Evolutionary conservation across 2,329 filamentous ascomycete species (phyloP).

Genomic region (Fusarium pseudoanthophilum): DNA sequence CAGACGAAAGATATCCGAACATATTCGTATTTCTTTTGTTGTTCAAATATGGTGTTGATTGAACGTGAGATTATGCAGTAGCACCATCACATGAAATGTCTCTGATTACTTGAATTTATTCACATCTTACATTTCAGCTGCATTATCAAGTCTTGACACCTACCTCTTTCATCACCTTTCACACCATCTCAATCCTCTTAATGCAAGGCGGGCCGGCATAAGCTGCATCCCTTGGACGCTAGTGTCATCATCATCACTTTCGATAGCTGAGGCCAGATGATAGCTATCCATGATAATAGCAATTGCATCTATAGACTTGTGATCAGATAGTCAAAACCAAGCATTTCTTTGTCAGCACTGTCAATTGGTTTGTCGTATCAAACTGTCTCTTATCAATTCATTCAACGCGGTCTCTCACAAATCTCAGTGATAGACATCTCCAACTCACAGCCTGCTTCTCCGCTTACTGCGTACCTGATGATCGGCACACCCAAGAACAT

Average conservation of each 20-base stretch:
- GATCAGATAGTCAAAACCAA: not conserved
- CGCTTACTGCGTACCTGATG: conserved; percentile 35
- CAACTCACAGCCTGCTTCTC: not conserved
- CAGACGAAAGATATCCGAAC: not conserved
- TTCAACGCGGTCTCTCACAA: not conserved
- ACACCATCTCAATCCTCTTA: conserved; percentile 19
- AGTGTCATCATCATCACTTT: conserved; percentile 1
- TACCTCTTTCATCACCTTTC: conserved; percentile 25
- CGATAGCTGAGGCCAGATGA: not conserved
- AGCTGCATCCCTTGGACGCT: conserved; percentile 9
- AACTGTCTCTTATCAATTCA: not conserved
- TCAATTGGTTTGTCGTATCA: not conserved
- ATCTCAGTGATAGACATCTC: not conserved
- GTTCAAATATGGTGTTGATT: not conserved
- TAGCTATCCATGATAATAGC: not conserved
- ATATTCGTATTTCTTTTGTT: not conserved
- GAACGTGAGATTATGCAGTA: not conserved
- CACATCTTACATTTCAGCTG: conserved; percentile 18
- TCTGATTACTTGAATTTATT: not conserved
- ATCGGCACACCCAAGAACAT: conserved; percentile 26
- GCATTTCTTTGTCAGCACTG: not conserved
- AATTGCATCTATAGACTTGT: not conserved
- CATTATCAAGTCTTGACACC: conserved; percentile 11
- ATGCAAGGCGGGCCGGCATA: conserved; percentile 34
- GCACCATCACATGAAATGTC: not conserved